Conservation (phyloP, 2,329 filamentous ascomycete genomes). For the Fusarium sp. region DNA sequence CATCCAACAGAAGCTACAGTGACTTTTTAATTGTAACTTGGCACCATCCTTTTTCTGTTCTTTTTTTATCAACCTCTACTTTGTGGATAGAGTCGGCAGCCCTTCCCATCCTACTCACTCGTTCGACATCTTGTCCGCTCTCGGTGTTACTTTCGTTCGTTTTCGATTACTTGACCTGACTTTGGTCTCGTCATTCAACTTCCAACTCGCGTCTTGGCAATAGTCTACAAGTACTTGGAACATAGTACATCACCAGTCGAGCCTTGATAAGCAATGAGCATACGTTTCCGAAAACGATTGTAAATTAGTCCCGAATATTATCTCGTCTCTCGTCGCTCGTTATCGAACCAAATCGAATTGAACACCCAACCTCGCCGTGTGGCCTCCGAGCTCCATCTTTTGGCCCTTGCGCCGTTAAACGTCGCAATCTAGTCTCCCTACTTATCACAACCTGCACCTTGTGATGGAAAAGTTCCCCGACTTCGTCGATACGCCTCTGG, state of each 20-base stretch:
- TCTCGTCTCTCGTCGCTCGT: conserved; percentile 36
- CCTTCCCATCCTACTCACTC: not conserved
- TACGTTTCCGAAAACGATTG: conserved; percentile 11
- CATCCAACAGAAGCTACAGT: conserved; percentile 18
- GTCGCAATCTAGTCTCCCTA: conserved; percentile 12
- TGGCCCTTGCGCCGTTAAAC: conserved; percentile 27
- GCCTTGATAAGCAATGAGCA: conserved; percentile 42
- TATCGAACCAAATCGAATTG: conserved; percentile 18
- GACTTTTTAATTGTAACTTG: conserved; percentile 24
- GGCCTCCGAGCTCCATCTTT: not conserved
- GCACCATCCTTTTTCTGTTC: conserved; percentile 21
- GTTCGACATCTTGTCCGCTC: not conserved
- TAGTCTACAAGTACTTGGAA: conserved; percentile 3
- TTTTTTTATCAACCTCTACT: conserved; percentile 2
- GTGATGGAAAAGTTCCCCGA: conserved; percentile 71
- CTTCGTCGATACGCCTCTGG: conserved; percentile 59
- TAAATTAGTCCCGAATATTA: conserved; percentile 8
- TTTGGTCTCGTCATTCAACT: conserved; percentile 29
- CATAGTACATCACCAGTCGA: conserved; percentile 26
- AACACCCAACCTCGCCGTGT: conserved; percentile 7
- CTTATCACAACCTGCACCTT: conserved; percentile 6
- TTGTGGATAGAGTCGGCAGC: not conserved
- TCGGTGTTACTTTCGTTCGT: not conserved
- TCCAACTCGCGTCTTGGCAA: conserved; percentile 31
- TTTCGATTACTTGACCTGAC: not conserved